phyloP scores from a whole-genome alignment of 2,329 filamentous ascomycete genomes.

The Metarhizium sp. region DNA sequence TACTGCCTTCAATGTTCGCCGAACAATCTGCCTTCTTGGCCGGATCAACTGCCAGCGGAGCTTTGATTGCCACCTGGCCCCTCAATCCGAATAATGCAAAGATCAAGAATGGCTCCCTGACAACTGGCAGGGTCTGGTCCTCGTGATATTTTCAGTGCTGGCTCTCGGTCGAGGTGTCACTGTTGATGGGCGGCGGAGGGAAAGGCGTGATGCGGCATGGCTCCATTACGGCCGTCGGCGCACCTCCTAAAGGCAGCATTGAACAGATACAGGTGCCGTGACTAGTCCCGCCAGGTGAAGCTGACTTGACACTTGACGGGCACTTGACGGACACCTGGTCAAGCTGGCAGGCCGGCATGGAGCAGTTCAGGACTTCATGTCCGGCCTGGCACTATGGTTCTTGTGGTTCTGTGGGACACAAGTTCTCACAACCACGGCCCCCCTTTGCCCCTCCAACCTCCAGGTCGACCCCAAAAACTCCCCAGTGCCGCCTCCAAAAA shows the following conservation, averaged over 20 bases:
- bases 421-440: neutral
- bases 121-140: constrained; percentile 1
- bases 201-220: constrained; percentile 1
- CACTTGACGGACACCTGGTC: too few relatives aligned
- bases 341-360: too few relatives aligned
- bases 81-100: neutral
- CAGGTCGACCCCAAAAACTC: constrained; percentile 1
- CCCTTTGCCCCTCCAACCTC: neutral
- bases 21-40: neutral
- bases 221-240: neutral
- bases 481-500: constrained; percentile 1
- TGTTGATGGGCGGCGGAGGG: neutral
- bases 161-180: neutral
- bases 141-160: constrained; percentile 1
- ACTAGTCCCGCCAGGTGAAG: neutral
- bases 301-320: too few relatives aligned
- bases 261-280: neutral
- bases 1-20: neutral
- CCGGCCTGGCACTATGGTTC: too few relatives aligned
- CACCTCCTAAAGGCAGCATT: neutral
- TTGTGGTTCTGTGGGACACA: neutral
- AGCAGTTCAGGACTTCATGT: neutral
- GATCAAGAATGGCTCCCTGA: neutral
- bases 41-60: neutral
- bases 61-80: neutral